Evolutionary conservation across 768 basidiomycete species (phyloP).

Genomic region (Agaricus bisporus): DNA sequence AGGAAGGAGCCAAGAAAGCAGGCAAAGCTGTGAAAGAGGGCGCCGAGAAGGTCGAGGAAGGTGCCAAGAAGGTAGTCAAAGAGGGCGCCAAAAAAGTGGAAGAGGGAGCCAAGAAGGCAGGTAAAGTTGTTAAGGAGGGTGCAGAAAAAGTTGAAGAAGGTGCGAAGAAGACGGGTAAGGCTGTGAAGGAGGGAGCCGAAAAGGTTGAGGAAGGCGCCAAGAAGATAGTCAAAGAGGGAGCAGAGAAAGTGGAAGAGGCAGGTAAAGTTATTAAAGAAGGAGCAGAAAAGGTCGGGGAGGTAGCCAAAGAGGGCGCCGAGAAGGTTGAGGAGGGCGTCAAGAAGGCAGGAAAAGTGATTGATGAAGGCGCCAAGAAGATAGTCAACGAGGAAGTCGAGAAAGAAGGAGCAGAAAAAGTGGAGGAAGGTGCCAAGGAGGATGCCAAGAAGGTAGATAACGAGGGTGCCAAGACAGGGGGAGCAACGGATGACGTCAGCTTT

Average conservation of each 20-base stretch:
- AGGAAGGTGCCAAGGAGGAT: background rate
- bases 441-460: background rate
- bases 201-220: too few species aligned
- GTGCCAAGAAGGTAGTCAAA: background rate
- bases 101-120: background rate
- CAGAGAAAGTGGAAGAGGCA: too few species aligned
- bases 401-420: background rate
- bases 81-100: too few species aligned
- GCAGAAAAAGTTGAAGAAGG: constrained; percentile 22
- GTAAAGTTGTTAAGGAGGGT: too few species aligned
- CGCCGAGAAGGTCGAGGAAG: too few species aligned
- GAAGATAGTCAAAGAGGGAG: too few species aligned
- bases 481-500: background rate
- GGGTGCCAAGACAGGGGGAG: too few species aligned
- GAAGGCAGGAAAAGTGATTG: too few species aligned
- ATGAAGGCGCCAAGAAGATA: too few species aligned
- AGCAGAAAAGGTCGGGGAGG: background rate
- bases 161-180: constrained; percentile 19
- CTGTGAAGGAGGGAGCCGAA: too few species aligned
- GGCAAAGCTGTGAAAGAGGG: background rate
- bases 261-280: background rate
- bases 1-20: background rate
- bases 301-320: background rate
- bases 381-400: too few species aligned
- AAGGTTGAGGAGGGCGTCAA: background rate